phyloP scores from a whole-genome alignment of 2,329 filamentous ascomycete species.

The Pezizomycotina sp. region DNA sequence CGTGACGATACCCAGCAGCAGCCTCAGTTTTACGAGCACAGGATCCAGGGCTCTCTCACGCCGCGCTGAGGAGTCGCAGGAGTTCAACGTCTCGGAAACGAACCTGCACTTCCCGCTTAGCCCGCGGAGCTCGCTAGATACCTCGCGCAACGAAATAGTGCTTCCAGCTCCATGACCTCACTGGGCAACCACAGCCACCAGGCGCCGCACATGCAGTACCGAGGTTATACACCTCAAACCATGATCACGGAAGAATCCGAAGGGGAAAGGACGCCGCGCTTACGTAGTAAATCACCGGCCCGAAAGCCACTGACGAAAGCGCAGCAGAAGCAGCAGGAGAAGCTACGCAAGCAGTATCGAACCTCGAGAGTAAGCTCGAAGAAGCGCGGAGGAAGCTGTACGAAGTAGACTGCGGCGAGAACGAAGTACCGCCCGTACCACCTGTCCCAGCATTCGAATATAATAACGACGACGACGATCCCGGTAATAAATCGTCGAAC shows the following conservation, averaged over 20 bases:
- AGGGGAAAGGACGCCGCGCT: constrained; percentile 8
- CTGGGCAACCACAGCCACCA: constrained; percentile 1
- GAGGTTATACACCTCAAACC: constrained; percentile 14
- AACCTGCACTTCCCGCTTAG: no score
- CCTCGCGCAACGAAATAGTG: not conserved
- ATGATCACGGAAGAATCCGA: constrained; percentile 12
- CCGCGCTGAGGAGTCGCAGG: no score
- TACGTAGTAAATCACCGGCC: constrained; percentile 6
- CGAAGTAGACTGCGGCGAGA: no score
- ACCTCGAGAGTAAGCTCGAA: constrained; percentile 13
- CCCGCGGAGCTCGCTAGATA: constrained; percentile 10
- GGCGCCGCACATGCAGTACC: constrained; percentile 5
- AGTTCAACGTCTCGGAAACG: no score
- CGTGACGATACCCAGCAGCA: no score
- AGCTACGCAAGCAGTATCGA: constrained; percentile 13
- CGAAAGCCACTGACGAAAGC: constrained; percentile 15
- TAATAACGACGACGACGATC: no score
- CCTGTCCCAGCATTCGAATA: no score
- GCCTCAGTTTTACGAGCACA: no score
- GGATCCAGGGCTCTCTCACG: no score
- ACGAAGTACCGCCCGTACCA: no score
- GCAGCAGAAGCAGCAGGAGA: constrained; percentile 16
- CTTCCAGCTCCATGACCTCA: constrained; percentile 1
- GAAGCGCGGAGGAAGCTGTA: constrained; percentile 13
- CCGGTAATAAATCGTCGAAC: no score